Conservation (phyloP, 106 monocot genomes). For the Dioscorea zingiberensis region DNA sequence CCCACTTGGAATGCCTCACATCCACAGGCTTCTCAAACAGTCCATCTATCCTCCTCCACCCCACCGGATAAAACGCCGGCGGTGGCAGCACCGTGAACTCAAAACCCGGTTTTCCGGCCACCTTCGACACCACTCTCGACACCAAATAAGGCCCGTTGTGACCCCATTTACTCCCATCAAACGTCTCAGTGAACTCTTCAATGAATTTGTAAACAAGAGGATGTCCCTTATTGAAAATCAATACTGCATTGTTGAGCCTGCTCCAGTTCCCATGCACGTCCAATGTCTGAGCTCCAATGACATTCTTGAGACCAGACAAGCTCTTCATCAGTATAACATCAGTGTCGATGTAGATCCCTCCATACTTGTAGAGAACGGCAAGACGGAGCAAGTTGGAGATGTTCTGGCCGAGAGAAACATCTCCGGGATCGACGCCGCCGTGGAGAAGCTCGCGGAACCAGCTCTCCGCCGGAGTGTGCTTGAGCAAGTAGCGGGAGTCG, state of each 20-base stretch:
- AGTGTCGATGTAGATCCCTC: conserved; percentile 75
- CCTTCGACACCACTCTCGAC: conserved; percentile 51
- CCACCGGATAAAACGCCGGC: conserved; percentile 67
- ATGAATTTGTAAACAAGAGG: conserved; percentile 65
- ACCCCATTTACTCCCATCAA: conserved; percentile 87
- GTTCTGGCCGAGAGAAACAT: conserved; percentile 65
- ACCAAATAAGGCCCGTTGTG: conserved; percentile 83
- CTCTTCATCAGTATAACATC: conserved; percentile 63
- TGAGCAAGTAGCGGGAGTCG: conserved; percentile 36
- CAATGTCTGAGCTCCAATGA: conserved; percentile 62
- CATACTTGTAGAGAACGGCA: conserved; percentile 65
- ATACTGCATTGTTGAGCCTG: conserved; percentile 80
- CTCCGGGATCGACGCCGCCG: conserved; percentile 40
- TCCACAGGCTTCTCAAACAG: conserved; percentile 41
- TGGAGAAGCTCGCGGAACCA: conserved; percentile 34
- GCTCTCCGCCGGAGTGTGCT: conserved; percentile 40
- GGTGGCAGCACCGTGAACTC: conserved; percentile 46
- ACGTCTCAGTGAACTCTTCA: conserved; percentile 55
- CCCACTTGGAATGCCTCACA: conserved; percentile 24
- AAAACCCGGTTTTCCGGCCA: conserved; percentile 13
- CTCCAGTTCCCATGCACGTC: conserved; percentile 58
- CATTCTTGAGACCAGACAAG: conserved; percentile 45
- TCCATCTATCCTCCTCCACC: conserved; percentile 42
- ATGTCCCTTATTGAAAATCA: conserved; percentile 67
- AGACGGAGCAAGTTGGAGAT: conserved; percentile 80